These are phyloP conservation scores for Eucalyptus erythrocorys DNA, from an alignment of 345 rosid genomes.

Conservation along the genomic window DNA sequence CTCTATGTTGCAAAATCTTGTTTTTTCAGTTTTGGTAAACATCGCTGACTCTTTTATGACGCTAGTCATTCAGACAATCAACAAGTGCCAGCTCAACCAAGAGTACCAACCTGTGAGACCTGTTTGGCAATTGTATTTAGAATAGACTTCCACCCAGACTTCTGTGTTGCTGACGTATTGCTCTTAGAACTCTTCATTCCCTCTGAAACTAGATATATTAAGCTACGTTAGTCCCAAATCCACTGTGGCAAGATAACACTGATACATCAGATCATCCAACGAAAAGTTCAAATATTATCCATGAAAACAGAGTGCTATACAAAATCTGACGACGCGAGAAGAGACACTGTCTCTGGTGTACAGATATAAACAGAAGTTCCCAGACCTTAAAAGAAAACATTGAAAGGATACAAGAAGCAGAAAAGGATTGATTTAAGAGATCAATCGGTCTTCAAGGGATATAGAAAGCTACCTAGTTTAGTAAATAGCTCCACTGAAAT, in stretches of 20 bases:
- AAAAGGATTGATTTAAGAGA: background rate
- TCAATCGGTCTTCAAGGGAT: background rate
- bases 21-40: background rate
- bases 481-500: background rate
- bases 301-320: background rate
- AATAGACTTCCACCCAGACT: constrained; percentile 48
- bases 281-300: background rate
- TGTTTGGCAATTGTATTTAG: constrained; percentile 57
- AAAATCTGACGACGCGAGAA: background rate
- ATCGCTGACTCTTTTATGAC: background rate
- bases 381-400: background rate
- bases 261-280: background rate
- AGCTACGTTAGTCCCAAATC: background rate
- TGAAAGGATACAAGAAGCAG: background rate
- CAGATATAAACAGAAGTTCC: background rate
- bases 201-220: constrained; percentile 15
- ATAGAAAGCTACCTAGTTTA: background rate
- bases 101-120: constrained; percentile 53
- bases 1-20: background rate
- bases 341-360: background rate
- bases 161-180: constrained; percentile 1
- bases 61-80: background rate
- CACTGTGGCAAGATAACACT: background rate
- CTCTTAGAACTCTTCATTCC: constrained; percentile 9
- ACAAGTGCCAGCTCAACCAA: background rate